phyloP scores from a whole-genome alignment of 108 stramenopile genomes.

The Aureococcus anophagefferens region DNA sequence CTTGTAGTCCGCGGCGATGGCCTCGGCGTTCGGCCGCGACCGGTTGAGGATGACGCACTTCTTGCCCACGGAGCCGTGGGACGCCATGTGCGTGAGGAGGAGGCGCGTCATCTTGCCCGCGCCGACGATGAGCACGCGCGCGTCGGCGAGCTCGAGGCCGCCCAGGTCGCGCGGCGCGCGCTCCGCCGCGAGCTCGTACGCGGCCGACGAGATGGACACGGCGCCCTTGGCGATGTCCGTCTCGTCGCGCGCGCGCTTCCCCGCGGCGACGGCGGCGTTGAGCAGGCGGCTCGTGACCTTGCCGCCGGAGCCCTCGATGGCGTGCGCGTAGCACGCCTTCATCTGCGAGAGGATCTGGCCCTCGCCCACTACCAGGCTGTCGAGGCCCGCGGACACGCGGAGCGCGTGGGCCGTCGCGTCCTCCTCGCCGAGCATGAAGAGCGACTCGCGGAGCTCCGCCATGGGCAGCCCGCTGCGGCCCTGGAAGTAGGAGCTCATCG shows the following conservation, averaged over 20 bases:
- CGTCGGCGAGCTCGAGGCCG: constrained; percentile 66
- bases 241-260: constrained; percentile 90
- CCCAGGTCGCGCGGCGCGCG: constrained; percentile 59
- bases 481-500: constrained; percentile 73
- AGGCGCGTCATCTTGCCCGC: constrained; percentile 97
- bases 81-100: constrained; percentile 84
- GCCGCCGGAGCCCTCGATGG: constrained; percentile 89
- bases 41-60: constrained; percentile 91
- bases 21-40: constrained; percentile 23
- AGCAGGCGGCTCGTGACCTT: constrained; percentile 84
- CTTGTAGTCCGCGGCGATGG: constrained; percentile 28
- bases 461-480: constrained; percentile 71
- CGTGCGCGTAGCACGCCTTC: constrained; percentile 85
- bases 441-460: constrained; percentile 62
- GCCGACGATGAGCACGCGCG: constrained; percentile 82
- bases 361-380: constrained; percentile 96
- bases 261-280: constrained; percentile 88
- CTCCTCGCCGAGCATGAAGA: constrained; percentile 87
- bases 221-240: constrained; percentile 84
- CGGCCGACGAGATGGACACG: constrained; percentile 82
- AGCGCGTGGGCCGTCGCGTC: constrained; percentile 96
- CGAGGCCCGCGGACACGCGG: constrained; percentile 89
- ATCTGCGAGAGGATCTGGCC: constrained; percentile 96
- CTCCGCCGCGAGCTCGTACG: constrained; percentile 74
- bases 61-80: constrained; percentile 64